Base-by-base conservation (phyloP, 164 flowering plant species). In the Vitis cinerea region DNA sequence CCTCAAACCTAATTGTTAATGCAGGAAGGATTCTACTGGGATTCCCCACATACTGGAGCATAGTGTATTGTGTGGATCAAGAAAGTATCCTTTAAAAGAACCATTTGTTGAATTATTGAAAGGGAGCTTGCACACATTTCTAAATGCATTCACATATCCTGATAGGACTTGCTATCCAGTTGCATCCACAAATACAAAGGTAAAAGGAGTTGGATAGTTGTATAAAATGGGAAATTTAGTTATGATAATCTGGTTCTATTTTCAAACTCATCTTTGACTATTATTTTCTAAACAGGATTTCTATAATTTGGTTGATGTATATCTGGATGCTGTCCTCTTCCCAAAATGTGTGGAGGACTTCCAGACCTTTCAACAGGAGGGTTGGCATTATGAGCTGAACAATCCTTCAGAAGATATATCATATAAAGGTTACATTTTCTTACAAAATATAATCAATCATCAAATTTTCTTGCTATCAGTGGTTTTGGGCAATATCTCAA, bases 161-260 rank as follows among this genome's bases (percentile, higher is more conserved):
- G 99, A 95, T 80, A 86, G 98, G 83, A 95, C 99, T 15, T 95
- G 99, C 81, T 95, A 95, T 75, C 99, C 99, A 17, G 99, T 95
- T 70, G 99, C 99, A 70, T 95, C 99, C 27, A 95, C 98, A 7
- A 95, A 95, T 76, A 76, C 90, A 10, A 95, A 93, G 95, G 99
- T 91, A 81, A 61, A 37, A 73, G 27, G 55, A 63, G 59, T 55
- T 12, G 27, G 17, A 52, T 47, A 60, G 53, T 8, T 66, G 37
- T 30, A 13, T 3, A 19, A 13, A 31, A 50, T 13, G 2, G 13
- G 30, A 48, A 15, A 10, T 47, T 68, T 13, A 54, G 10, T n/a
- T 59, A 6, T 14, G 47, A 16, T 27, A 4, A 19, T 17, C 10
- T 17, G 10, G n/a, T 68, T 19, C 4, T 68, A 12, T 10, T 56